Percentiles rank a stretch among this genome's conserved stretches.
Evolutionary conservation across 2,329 filamentous ascomycete genomes (phyloP).

Genomic region (Balansia obtecta): DNA sequence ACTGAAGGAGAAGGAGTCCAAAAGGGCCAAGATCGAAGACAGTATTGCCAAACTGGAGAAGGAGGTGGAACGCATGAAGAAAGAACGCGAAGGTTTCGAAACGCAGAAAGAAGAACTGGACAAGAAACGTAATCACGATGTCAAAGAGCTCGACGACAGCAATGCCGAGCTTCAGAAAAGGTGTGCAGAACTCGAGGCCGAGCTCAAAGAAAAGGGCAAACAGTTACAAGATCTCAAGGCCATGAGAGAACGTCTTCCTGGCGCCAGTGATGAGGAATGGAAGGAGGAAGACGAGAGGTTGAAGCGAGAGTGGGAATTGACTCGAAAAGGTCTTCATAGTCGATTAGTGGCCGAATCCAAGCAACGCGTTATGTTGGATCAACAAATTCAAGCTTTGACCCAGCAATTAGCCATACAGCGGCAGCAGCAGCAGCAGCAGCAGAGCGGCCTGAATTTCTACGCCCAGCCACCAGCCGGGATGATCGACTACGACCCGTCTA

Average conservation of each 20-base stretch:
- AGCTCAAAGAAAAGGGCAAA: slow-evolving; percentile 53
- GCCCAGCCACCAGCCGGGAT: slow-evolving; percentile 30
- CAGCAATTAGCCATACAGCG: slow-evolving; percentile 33
- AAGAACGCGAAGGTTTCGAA: slow-evolving; percentile 40
- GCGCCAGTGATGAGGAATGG: slow-evolving; percentile 47
- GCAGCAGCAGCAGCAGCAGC: slow-evolving; percentile 26
- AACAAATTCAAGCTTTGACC: slow-evolving; percentile 31
- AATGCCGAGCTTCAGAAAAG: slow-evolving; percentile 53
- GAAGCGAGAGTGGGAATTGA: slow-evolving; percentile 42
- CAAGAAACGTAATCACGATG: slow-evolving; percentile 37
- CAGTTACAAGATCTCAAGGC: slow-evolving; percentile 65
- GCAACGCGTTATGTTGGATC: slow-evolving; percentile 32
- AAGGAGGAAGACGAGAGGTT: slow-evolving; percentile 37
- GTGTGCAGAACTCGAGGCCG: slow-evolving; percentile 53
- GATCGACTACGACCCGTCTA: slow-evolving; percentile 34
- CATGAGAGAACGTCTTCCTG: slow-evolving; percentile 50
- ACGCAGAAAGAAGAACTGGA: slow-evolving; percentile 39
- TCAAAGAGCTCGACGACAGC: slow-evolving; percentile 38
- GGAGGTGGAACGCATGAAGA: slow-evolving; percentile 47
- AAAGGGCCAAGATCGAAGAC: slow-evolving; percentile 57
- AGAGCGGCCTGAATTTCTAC: slow-evolving; percentile 31
- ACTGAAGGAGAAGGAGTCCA: slow-evolving; percentile 55
- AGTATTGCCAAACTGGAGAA: slow-evolving; percentile 57
- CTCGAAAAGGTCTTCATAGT: slow-evolving; percentile 40
- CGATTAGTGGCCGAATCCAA: slow-evolving; percentile 34